Conservation (phyloP, 2,329 filamentous ascomycete species). For the Aspergillus pseudotamarii region DNA sequence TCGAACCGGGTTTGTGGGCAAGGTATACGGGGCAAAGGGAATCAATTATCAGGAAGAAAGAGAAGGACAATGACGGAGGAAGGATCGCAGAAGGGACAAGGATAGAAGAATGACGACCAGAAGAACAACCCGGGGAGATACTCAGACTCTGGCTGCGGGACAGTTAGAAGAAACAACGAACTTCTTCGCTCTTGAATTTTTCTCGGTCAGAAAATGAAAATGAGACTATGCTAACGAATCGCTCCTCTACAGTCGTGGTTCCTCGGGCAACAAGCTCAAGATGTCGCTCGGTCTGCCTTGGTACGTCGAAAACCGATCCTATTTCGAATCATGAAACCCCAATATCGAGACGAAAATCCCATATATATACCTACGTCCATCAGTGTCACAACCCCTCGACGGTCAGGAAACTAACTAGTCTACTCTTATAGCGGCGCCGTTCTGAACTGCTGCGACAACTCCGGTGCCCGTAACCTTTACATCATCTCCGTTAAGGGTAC, state of each 20-base stretch:
- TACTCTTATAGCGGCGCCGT: conserved; percentile 76
- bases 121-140: background rate
- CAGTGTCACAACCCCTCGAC: conserved; percentile 12
- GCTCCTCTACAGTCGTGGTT: conserved; percentile 62
- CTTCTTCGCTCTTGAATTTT: background rate
- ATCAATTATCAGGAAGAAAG: background rate
- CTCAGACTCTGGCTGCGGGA: background rate
- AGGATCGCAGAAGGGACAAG: background rate
- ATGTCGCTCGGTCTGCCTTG: conserved; percentile 99
- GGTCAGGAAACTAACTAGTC: conserved; percentile 11
- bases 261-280: conserved; percentile 99
- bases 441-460: conserved; percentile 99
- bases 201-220: background rate
- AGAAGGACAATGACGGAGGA: background rate
- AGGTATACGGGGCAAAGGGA: background rate
- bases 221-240: conserved; percentile 24
- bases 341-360: background rate
- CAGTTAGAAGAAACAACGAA: background rate
- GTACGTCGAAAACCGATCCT: conserved; percentile 64
- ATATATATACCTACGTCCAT: conserved; percentile 1
- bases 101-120: background rate
- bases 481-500: conserved; percentile 99
- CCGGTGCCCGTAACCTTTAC: conserved; percentile 97
- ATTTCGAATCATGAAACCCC: background rate
- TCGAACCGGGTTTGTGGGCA: background rate